A percentile compares a stretch with the other conserved stretches of the same genome.
These are phyloP conservation scores for Penicillium paxilli DNA, from an alignment of 495 filamentous ascomycete genomes.

Conservation along the genomic window DNA sequence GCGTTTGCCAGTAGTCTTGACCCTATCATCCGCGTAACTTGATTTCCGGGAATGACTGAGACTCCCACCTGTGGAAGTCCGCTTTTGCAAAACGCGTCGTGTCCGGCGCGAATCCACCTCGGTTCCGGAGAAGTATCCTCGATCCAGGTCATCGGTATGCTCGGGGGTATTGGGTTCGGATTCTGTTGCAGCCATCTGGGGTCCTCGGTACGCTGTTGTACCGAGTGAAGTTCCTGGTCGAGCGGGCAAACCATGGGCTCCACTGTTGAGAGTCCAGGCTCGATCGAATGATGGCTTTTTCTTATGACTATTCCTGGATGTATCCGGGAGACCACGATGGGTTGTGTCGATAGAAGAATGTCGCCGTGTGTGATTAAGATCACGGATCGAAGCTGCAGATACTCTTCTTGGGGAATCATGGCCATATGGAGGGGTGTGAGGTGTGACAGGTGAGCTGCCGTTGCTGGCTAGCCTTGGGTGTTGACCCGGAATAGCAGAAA, in stretches of 20 bases:
- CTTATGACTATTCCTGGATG: constrained; percentile 51
- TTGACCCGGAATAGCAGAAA: constrained; percentile 27
- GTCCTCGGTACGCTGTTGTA: constrained; percentile 24
- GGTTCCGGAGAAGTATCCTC: constrained; percentile 91
- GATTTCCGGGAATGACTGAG: constrained; percentile 60
- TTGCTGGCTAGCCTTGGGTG: constrained; percentile 39
- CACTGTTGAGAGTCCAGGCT: constrained; percentile 78
- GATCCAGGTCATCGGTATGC: constrained; percentile 64
- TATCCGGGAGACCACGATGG: constrained; percentile 33
- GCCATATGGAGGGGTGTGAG: constrained; percentile 35
- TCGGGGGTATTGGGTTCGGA: constrained; percentile 34
- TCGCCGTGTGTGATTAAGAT: constrained; percentile 80
- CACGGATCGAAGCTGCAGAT: constrained; percentile 82
- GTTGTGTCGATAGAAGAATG: constrained; percentile 79
- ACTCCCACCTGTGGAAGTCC: constrained; percentile 54
- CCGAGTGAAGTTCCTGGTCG: constrained; percentile 41
- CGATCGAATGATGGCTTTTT: constrained; percentile 88
- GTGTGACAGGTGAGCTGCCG: constrained; percentile 33
- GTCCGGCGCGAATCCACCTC: constrained; percentile 71
- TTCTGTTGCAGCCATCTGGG: constrained; percentile 18
- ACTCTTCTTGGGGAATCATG: constrained; percentile 60
- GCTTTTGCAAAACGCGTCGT: constrained; percentile 80
- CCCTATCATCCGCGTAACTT: constrained; percentile 67
- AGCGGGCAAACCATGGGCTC: constrained; percentile 22
- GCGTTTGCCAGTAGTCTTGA: constrained; percentile 58